These are phyloP conservation scores for Clohesyomyces aquaticus DNA, from an alignment of 495 filamentous ascomycete genomes.

Conservation along the genomic window DNA sequence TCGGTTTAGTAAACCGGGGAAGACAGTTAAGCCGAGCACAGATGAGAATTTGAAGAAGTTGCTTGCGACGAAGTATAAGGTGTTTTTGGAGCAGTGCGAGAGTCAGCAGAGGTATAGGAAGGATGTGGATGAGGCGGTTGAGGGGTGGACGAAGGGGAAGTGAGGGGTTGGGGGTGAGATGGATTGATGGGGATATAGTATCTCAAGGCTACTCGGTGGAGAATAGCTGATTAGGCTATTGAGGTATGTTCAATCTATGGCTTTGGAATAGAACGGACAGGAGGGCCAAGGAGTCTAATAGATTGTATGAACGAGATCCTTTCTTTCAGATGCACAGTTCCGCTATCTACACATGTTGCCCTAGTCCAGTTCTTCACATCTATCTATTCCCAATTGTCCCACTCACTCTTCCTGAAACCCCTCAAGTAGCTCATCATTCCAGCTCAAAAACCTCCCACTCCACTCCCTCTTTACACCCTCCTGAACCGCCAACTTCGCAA, in stretches of 20 bases:
- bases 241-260: too few relatives aligned
- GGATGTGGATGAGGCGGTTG: constrained; percentile 53
- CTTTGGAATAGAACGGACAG: too few relatives aligned
- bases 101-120: constrained; percentile 45
- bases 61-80: constrained; percentile 80
- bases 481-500: constrained; percentile 72
- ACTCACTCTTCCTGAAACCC: constrained; percentile 26
- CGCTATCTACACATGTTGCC: too few relatives aligned
- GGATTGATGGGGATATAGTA: constrained; percentile 2
- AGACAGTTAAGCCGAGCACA: constrained; percentile 70
- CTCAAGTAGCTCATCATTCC: constrained; percentile 25
- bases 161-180: not conserved
- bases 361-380: too few relatives aligned
- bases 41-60: constrained; percentile 76
- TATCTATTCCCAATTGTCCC: too few relatives aligned
- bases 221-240: too few relatives aligned
- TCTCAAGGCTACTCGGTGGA: too few relatives aligned
- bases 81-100: constrained; percentile 54
- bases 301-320: too few relatives aligned
- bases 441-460: constrained; percentile 61
- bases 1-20: constrained; percentile 93
- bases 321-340: too few relatives aligned
- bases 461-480: constrained; percentile 64
- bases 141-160: constrained; percentile 51
- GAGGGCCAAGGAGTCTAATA: too few relatives aligned